Evolutionary conservation across 2,329 filamentous ascomycete species (phyloP), one percentile per base, ranked within the genome.

Genomic region (Meredithiella fracta): DNA sequence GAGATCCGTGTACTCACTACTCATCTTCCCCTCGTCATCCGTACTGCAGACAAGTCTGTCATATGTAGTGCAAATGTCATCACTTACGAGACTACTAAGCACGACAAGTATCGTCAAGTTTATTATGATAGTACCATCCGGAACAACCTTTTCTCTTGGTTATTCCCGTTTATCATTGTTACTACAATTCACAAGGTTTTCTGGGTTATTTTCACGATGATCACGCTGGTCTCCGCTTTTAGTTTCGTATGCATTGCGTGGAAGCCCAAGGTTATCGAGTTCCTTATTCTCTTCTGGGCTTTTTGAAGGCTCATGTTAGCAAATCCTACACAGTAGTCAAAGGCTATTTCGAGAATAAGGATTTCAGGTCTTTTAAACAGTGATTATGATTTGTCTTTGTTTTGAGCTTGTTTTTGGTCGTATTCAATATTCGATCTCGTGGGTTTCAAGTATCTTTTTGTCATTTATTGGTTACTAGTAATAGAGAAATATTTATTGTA

Each of bases 81-180:
- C 23, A 58, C 57, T 1, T 58, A 58, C 11, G 57, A 58, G 23
- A 51, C 53, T 9, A 42, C 49, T 5, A 17, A 37, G 20, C 29
- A 26, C 14, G 49, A 58, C 17, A 55, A 9, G 23, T 40, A n/a
- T 1, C 26, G 7, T 14, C 57, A 55, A n/a, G 38, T 44, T 15
- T 54, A 38, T 25, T 26, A 29, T 25, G 49, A 51, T 20, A 25
- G 49, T 14, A 51, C 49, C n/a, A 17, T 51, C 23, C n/a, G 25
- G 14, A 14, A 51, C 49, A 51, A 51, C 49, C 26, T 51, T 51
- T 14, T 51, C 23, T 31, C 29, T n/a, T 51, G 49, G 49, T 51
- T 51, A n/a, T 51, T 34, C 25, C 31, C 25, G 22, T 15, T 51
- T 11, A 17, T 51, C n/a, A 31, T 22, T 20, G 23, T 34, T 8